phyloP scores from a whole-genome alignment of 2,329 filamentous ascomycete species.

The Leptographium lundbergii region DNA sequence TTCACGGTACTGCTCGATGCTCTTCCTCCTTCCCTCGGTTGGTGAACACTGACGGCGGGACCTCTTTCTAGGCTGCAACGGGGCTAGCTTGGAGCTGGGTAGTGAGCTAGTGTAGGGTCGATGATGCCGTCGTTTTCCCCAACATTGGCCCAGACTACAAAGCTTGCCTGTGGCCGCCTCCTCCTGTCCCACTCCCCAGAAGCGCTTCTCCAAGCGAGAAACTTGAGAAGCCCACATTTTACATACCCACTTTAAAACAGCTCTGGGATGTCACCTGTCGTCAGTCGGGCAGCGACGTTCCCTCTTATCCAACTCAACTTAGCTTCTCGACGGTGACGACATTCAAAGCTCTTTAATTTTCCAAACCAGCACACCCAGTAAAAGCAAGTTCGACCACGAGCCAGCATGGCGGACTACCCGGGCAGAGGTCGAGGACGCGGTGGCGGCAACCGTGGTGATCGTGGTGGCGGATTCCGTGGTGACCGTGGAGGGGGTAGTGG shows the following conservation, averaged over 20 bases:
- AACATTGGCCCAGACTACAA: background rate
- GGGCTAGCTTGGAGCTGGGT: background rate
- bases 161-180: background rate
- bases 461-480: conserved; percentile 3
- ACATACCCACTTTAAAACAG: background rate
- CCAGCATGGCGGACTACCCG: conserved; percentile 1
- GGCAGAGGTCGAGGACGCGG: conserved; percentile 9
- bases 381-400: too few relatives aligned
- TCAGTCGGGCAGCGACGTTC: too few relatives aligned
- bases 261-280: background rate
- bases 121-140: background rate
- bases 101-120: background rate
- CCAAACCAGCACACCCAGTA: background rate
- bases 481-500: conserved; percentile 1
- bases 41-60: background rate
- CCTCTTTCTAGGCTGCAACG: background rate
- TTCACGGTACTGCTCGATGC: too few relatives aligned
- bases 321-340: background rate
- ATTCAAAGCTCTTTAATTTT: background rate
- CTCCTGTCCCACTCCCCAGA: background rate
- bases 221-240: background rate
- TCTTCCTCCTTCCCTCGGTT: too few relatives aligned
- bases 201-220: background rate
- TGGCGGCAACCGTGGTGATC: conserved; percentile 14
- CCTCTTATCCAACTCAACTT: too few relatives aligned